phyloP scores from a whole-genome alignment of 805 yeast genomes.

The Blastobotrys peoriensis region DNA sequence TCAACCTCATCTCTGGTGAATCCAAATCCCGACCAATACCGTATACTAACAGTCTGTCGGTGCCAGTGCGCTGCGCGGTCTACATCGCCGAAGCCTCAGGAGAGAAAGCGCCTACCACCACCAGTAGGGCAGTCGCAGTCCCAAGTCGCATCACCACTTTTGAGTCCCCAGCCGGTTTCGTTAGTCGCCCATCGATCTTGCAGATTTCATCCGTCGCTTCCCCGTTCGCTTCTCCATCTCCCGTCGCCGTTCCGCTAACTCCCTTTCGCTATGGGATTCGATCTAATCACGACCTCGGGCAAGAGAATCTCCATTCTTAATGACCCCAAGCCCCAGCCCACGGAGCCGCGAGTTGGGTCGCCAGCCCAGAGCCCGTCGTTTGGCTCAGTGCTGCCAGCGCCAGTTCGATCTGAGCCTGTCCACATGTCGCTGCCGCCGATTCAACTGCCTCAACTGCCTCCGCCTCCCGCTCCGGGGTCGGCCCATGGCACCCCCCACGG shows the following conservation, averaged over 20 bases:
- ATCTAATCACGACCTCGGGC: slow-evolving; percentile 17
- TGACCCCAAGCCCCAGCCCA: slow-evolving; percentile 9
- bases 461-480: too few species aligned
- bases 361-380: slow-evolving; percentile 1
- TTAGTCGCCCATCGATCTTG: background rate
- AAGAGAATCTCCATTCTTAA: slow-evolving; percentile 17
- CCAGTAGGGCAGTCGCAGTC: background rate
- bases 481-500: background rate
- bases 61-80: background rate
- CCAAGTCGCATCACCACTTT: background rate
- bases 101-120: background rate
- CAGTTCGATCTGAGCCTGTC: slow-evolving; percentile 1
- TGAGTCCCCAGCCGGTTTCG: background rate
- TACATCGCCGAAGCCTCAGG: background rate
- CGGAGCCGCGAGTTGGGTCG: background rate
- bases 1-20: background rate
- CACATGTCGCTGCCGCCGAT: background rate
- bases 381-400: background rate
- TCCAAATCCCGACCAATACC: background rate
- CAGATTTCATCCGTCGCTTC: background rate
- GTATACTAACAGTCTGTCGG: too few species aligned
- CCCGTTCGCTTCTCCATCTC: background rate
- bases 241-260: background rate
- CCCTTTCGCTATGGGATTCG: slow-evolving; percentile 14
- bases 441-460: background rate